Conservation (phyloP, 129 eudicot species). For the Rutidosis leptorrhynchoides region DNA sequence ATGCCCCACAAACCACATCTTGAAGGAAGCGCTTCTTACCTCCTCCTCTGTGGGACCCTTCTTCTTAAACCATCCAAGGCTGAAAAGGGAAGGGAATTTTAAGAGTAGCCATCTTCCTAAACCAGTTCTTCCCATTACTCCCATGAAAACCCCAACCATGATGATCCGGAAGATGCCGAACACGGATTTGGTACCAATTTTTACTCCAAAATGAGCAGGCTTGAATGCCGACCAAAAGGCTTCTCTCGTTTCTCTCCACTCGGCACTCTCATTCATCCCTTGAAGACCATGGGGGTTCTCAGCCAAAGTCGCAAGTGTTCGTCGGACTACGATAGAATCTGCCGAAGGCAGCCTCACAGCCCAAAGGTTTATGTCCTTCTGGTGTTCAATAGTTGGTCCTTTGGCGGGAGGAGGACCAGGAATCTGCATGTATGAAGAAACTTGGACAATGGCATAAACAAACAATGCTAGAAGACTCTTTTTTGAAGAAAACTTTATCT, state of each 20-base stretch:
- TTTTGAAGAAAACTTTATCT: no score
- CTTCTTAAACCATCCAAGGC: slow-evolving; percentile 74
- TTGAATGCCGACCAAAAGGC: slow-evolving; percentile 72
- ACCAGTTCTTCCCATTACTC: slow-evolving; percentile 48
- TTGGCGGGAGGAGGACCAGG: slow-evolving; percentile 76
- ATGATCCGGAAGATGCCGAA: slow-evolving; percentile 54
- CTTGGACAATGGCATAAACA: no score
- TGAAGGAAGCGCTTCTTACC: slow-evolving; percentile 80
- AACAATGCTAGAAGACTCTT: background rate
- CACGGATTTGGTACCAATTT: slow-evolving; percentile 54
- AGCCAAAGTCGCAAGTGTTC: slow-evolving; percentile 59
- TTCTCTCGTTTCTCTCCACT: slow-evolving; percentile 50
- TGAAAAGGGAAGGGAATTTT: no score
- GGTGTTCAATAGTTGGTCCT: slow-evolving; percentile 75
- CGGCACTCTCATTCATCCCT: slow-evolving; percentile 66
- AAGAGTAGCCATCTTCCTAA: slow-evolving; percentile 85
- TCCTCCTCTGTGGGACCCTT: slow-evolving; percentile 86
- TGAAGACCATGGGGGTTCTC: slow-evolving; percentile 73
- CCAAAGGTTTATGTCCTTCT: slow-evolving; percentile 74
- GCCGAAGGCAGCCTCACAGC: slow-evolving; percentile 87
- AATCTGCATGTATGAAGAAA: no score
- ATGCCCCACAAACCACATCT: slow-evolving; percentile 90
- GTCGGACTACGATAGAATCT: slow-evolving; percentile 74
- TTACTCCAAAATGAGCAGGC: slow-evolving; percentile 95
- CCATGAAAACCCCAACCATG: slow-evolving; percentile 57